A percentile compares a stretch with the other conserved stretches of the same genome.
Conservation (phyloP, 2,329 filamentous ascomycete genomes). For the Fusarium pseudonygamai region DNA sequence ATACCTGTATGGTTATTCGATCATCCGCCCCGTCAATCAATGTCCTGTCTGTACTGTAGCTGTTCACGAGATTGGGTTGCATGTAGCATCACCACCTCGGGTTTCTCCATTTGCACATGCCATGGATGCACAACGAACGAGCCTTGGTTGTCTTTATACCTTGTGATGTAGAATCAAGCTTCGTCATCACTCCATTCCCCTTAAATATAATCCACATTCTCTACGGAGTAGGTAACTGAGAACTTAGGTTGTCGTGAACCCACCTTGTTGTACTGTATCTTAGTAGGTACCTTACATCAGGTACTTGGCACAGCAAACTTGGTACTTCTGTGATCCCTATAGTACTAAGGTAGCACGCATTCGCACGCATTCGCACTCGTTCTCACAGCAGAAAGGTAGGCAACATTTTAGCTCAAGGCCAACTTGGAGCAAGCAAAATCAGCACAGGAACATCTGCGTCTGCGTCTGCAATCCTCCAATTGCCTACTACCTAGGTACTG, state of each 20-base stretch:
- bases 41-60: not conserved
- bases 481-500: constrained; percentile 3
- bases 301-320: not conserved
- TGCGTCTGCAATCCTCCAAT: constrained; percentile 6
- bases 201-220: constrained; percentile 17
- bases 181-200: not conserved
- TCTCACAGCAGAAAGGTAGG: not conserved
- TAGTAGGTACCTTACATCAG: constrained; percentile 19
- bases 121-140: not conserved
- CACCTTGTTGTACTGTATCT: constrained; percentile 12
- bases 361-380: not conserved
- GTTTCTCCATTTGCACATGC: constrained; percentile 26
- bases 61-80: constrained; percentile 4
- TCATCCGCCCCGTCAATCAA: constrained; percentile 8
- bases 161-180: not conserved
- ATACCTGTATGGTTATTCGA: constrained; percentile 9
- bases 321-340: not conserved
- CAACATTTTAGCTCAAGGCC: not conserved
- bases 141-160: constrained; percentile 2
- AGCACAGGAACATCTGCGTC: not conserved
- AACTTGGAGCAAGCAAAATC: not conserved
- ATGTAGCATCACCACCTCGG: constrained; percentile 11
- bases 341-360: not conserved
- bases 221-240: not conserved
- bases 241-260: constrained; percentile 7